Base-by-base conservation (phyloP, 2,329 filamentous ascomycete species). In the Proliferodiscus dingleyae region DNA sequence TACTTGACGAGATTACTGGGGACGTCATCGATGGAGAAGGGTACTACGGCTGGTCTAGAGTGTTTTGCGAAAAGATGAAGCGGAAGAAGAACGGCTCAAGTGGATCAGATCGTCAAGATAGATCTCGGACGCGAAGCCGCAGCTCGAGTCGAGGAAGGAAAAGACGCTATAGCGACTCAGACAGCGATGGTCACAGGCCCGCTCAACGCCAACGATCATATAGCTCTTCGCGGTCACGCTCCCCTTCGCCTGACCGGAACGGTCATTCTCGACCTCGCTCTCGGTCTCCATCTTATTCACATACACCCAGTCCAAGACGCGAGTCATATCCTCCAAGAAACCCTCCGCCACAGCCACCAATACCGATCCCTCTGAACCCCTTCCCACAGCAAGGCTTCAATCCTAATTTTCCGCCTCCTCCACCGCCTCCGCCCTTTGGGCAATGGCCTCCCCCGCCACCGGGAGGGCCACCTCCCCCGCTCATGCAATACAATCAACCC, bases 41-140 rank as follows among this genome's bases (percentile, higher is more conserved):
- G 1, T 94, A 94, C 64, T 94, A 94, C 61, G 89, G 89, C 50
- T 95, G 89, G 89, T 91, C 88, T 4, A 76, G 78, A 30, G 71
- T 72, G 1, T 93, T 95, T 56, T 94, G 87, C 62, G 74, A 87
- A 54, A 86, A 85, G 60, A 93, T 93, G 85, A 88, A 84, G 66
- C 68, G 72, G 41, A 71, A 76, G 29, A 60, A 58, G 46, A 61
- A 54, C 33, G 60, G 56, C n/a, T 32, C 50, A 2, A 50, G 55
- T 26, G 37, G 46, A 16, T 50, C 54, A 19, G 24, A 26, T 7
- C 32, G 24, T 15, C 41, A 48, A 13, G 50, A 53, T 11, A 34
- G 32, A 18, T n/a, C n/a, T n/a, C n/a, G n/a, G n/a, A n/a, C 24
- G 24, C 24, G 48, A 38, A 60, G 56, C 28, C 47, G 52, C 37